Evolutionary conservation across 164 flowering plant species (phyloP), one percentile per base, ranked within the genome.

Genomic region (Chimonanthus salicifolius): DNA sequence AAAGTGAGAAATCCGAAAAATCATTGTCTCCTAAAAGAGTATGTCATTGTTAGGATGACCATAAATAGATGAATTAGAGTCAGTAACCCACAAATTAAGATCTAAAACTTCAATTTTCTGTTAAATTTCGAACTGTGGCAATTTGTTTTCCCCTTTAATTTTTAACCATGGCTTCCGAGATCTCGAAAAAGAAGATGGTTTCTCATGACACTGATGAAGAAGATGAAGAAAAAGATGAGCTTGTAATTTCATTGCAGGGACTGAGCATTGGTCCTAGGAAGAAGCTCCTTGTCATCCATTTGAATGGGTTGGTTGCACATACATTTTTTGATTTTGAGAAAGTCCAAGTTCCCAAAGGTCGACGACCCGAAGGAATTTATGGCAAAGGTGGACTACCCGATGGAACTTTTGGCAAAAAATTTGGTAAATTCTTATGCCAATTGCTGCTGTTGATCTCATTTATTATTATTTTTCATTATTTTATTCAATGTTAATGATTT

Each of bases 241-340:
- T 15, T 15, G 64, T 7, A 62, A 4, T 15, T 15, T 3, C n/a
- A 18, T 15, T 62, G 6, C 20, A 18, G 3, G 21, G 20, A 15
- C 18, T 18, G 21, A 62, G 4, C 5, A 16, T 5, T 3, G 20
- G 47, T 69, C 46, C 54, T n/a, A 84, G 76, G 76, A 87, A 77
- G 78, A 94, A 89, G 72, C 93, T 94, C 79, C 88, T 94, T 68
- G 75, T 94, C 69, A 90, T 94, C 76, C 97, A 94, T 84, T 67
- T 94, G 13, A 94, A 94, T 85, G 99, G 99, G 15, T 54, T 94
- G 68, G 92, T 92, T 73, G 97, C 85, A 3, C 90, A 90, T 81
- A 83, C 91, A 51, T 87, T 89, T 58, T 77, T 77, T 58, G 78
- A 66, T 15, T 62, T 62, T 62, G 21, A 62, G 64, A 62, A 62